phyloP scores from a whole-genome alignment of 495 filamentous ascomycete genomes.

The Evansstolkia leycettana region DNA sequence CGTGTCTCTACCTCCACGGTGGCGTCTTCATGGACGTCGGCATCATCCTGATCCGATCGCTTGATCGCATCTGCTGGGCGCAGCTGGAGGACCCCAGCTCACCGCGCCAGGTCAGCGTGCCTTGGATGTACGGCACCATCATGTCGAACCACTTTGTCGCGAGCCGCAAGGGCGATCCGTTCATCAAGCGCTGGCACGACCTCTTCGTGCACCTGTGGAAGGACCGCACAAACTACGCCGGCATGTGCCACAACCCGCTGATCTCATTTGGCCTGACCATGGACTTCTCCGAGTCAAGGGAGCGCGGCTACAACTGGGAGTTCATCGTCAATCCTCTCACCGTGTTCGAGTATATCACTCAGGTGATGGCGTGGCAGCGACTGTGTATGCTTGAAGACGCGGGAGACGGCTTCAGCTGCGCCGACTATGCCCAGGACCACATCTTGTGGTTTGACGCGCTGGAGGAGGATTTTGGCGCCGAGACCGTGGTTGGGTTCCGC shows the following conservation, averaged over 20 bases:
- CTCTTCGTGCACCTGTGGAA: slow-evolving; percentile 4
- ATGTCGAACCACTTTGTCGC: slow-evolving; percentile 12
- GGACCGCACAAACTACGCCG: background rate
- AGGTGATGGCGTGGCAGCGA: slow-evolving; percentile 1
- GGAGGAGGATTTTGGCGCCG: slow-evolving; percentile 3
- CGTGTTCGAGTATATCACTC: slow-evolving; percentile 4
- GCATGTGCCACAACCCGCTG: slow-evolving; percentile 1
- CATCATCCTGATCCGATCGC: slow-evolving; percentile 8
- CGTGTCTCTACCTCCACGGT: slow-evolving; percentile 11
- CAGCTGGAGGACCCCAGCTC: slow-evolving; percentile 5
- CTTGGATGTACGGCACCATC: too few species aligned
- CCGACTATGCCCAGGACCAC: slow-evolving; percentile 2
- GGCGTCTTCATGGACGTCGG: slow-evolving; percentile 16
- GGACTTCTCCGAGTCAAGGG: background rate
- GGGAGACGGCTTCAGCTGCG: slow-evolving; percentile 4
- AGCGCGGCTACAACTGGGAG: slow-evolving; percentile 2
- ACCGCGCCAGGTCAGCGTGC: slow-evolving; percentile 7
- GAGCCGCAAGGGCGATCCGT: slow-evolving; percentile 5
- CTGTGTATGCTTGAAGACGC: slow-evolving; percentile 4
- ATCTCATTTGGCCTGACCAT: background rate
- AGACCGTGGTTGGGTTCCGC: slow-evolving; percentile 1
- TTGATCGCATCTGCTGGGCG: slow-evolving; percentile 13
- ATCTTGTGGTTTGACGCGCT: slow-evolving; percentile 3
- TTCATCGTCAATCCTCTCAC: too few species aligned
- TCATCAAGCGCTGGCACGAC: slow-evolving; percentile 11